Evolutionary conservation across 192 early-diverging fungal genomes (phyloP), one percentile per base, ranked within the genome.

Genomic region (Coemansia sp.): DNA sequence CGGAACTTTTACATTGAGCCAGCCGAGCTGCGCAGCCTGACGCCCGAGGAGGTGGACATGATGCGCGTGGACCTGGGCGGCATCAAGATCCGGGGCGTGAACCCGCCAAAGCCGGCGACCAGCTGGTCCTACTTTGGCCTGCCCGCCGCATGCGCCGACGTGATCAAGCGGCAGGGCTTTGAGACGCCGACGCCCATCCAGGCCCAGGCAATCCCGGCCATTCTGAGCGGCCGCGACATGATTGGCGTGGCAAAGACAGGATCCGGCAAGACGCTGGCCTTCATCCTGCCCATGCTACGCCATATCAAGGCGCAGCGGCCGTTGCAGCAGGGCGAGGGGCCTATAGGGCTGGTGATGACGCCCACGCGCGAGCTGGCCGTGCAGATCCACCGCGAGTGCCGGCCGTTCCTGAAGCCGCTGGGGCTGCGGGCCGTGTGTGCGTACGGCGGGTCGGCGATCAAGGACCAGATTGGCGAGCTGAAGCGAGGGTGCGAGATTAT

Each of bases 1-100:
- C 92, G 93, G 51, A 79, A 95, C 59, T 97, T 99, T 66, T 97
- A 88, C 57, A 88, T 97, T 22, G 96, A 97, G 41, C 94, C 96
- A 10, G 85, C 87, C 12, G 96, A 97, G 50, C 61, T 97, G 37
- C 80, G 80, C 19, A 78, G 80, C 20, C 50, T 97, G 74, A 91
- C 90, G 3, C 50, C 64, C 0, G 92, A 85, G 28, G 85, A 96
- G 34, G 90, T 99, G 4, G 87, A 92, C 18, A 70, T 78, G 38
- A 76, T 90, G 59, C 82, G 94, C 9, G 60, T 79, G 12, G 92
- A 94, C 48, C 62, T 97, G 28, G 92, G 91, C 25, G 94, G 88
- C 0, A 92, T 97, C 53, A 96, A 94, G 60, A 87, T 97, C 43
- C 85, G 92, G 19, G 92, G 94, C 29, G 78, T 82, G 2, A 77